Conservation (phyloP, 129 eudicot species). For the Artemisia annua region DNA sequence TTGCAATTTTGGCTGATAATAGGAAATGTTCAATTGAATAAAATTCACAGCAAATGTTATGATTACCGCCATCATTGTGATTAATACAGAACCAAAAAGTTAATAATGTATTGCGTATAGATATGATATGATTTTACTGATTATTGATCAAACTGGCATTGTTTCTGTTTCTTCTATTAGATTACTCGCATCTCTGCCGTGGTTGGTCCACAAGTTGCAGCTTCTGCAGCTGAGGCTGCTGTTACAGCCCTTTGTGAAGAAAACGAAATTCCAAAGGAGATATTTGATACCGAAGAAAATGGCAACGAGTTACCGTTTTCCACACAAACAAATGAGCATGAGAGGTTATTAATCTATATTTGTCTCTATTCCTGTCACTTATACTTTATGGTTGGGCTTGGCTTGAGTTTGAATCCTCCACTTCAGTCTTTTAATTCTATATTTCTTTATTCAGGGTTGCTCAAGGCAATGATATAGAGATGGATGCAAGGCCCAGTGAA, state of each 20-base stretch:
- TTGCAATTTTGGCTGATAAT: too few species aligned
- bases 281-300: conserved; percentile 60
- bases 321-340: conserved; percentile 27
- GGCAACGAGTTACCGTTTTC: conserved; percentile 13
- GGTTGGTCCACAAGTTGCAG: conserved; percentile 75
- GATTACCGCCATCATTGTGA: neutral
- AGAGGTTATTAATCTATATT: conserved; percentile 44
- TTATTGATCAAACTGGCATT: neutral
- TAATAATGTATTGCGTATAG: neutral
- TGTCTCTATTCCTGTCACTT: conserved; percentile 7
- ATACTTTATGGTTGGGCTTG: neutral
- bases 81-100: neutral
- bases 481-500: conserved; percentile 36
- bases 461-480: conserved; percentile 41
- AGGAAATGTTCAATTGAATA: too few species aligned
- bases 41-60: too few species aligned
- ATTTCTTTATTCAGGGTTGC: conserved; percentile 36
- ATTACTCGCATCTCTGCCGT: conserved; percentile 67
- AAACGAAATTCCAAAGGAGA: conserved; percentile 63
- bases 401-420: neutral
- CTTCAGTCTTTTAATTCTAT: too few species aligned
- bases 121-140: neutral
- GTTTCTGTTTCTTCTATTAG: conserved; percentile 31
- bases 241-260: conserved; percentile 78
- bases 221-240: conserved; percentile 89